These are phyloP conservation scores for Cucurbita maxima DNA, from an alignment of 306 rosid species.

Conservation along the genomic window DNA sequence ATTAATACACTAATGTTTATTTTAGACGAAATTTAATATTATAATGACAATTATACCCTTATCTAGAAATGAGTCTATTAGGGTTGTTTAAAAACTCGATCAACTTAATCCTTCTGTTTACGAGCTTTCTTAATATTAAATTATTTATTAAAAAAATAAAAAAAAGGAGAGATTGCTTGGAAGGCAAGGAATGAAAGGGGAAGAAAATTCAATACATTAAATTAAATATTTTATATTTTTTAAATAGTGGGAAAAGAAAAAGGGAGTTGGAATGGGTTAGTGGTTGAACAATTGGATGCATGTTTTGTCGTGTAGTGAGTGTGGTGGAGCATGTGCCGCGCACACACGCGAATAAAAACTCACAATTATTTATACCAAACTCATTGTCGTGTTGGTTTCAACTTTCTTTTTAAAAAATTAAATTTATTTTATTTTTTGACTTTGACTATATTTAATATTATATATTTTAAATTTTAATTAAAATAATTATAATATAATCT, in stretches of 20 bases:
- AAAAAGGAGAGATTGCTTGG: background rate
- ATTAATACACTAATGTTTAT: background rate
- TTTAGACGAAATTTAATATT: background rate
- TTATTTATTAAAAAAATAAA: too few species aligned
- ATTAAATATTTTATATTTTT: too few species aligned
- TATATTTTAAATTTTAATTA: background rate
- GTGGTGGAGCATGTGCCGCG: conserved; percentile 61
- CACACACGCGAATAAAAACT: conserved; percentile 10
- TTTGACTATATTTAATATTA: background rate
- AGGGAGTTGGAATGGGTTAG: conserved; percentile 11
- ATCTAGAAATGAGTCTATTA: too few species aligned
- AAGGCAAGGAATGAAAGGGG: background rate
- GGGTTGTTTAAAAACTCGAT: too few species aligned
- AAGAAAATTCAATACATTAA: too few species aligned
- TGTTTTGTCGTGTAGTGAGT: conserved; percentile 17
- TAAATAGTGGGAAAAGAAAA: background rate
- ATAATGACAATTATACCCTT: background rate
- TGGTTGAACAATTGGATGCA: conserved; percentile 41
- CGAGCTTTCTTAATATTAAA: too few species aligned
- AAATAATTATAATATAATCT: background rate
- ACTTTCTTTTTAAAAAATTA: background rate
- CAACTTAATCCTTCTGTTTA: too few species aligned
- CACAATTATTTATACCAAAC: conserved; percentile 19
- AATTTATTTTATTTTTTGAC: background rate
- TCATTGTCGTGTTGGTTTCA: conserved; percentile 41